Conservation (phyloP, 345 rosid genomes). For the Excoecaria agallocha region DNA sequence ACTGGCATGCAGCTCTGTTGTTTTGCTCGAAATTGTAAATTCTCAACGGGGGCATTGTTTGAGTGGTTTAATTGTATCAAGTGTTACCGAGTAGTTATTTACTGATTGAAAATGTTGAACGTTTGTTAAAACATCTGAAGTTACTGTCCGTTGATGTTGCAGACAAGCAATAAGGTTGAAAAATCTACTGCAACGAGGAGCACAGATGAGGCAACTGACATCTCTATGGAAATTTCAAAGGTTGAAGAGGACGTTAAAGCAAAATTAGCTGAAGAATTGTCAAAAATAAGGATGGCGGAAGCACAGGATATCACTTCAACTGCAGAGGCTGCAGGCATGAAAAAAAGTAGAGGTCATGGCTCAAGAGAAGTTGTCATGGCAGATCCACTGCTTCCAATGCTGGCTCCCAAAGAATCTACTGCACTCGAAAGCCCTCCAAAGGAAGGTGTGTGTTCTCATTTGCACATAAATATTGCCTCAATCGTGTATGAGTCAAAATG, state of each 20-base stretch:
- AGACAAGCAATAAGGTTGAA: constrained; percentile 48
- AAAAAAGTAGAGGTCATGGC: constrained; percentile 20
- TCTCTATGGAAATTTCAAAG: constrained; percentile 33
- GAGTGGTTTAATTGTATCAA: constrained; percentile 3
- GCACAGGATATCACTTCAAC: constrained; percentile 33
- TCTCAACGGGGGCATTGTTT: neutral
- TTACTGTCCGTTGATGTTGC: constrained; percentile 20
- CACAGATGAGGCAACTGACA: constrained; percentile 28
- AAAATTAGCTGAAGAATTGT: constrained; percentile 64
- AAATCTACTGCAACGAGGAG: constrained; percentile 38
- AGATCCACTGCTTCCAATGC: constrained; percentile 20
- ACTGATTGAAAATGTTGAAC: constrained; percentile 8
- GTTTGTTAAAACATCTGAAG: constrained; percentile 5
- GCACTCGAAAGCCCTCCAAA: constrained; percentile 18
- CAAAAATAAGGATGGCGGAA: constrained; percentile 71
- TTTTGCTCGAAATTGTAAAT: constrained; percentile 10
- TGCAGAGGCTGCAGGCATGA: constrained; percentile 27
- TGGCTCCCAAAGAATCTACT: constrained; percentile 14
- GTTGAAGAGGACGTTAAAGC: constrained; percentile 51
- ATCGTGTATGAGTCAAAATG: neutral
- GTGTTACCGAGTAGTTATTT: constrained; percentile 1
- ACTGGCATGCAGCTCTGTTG: constrained; percentile 13
- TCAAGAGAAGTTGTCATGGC: constrained; percentile 20
- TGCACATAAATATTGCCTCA: neutral
- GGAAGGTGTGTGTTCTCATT: constrained; percentile 32